Evolutionary conservation across 768 basidiomycete genomes (phyloP).

Genomic region (Suillus fuscotomentosus): DNA sequence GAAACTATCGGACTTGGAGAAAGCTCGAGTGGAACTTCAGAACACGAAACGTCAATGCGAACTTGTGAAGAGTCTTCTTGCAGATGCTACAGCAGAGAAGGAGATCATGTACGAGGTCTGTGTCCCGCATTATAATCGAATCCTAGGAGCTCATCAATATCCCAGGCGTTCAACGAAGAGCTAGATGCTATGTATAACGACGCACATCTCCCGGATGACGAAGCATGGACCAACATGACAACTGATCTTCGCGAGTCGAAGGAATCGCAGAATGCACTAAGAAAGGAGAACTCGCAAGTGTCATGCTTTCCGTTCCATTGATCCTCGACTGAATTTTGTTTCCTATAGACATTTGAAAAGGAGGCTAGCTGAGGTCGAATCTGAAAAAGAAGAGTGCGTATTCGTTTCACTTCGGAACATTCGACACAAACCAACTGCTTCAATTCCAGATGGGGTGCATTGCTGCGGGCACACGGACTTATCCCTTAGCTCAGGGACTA

Average conservation of each 20-base stretch:
- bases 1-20: slow-evolving; percentile 65
- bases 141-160: slow-evolving; percentile 4
- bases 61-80: slow-evolving; percentile 72
- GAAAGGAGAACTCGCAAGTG: slow-evolving; percentile 79
- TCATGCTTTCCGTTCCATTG: background rate
- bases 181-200: slow-evolving; percentile 90
- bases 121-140: slow-evolving; percentile 3
- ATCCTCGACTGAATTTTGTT: slow-evolving; percentile 5
- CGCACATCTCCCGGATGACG: slow-evolving; percentile 74
- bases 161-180: slow-evolving; percentile 91
- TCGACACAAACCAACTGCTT: slow-evolving; percentile 10
- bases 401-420: slow-evolving; percentile 1
- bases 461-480: slow-evolving; percentile 50
- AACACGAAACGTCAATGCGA: slow-evolving; percentile 73
- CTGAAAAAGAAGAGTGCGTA: slow-evolving; percentile 79
- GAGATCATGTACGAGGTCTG: slow-evolving; percentile 91
- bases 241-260: slow-evolving; percentile 74
- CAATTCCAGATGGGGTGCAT: slow-evolving; percentile 57
- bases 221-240: slow-evolving; percentile 80
- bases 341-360: slow-evolving; percentile 62
- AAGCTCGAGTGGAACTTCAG: slow-evolving; percentile 60
- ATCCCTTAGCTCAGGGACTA: slow-evolving; percentile 32
- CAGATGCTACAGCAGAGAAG: slow-evolving; percentile 81
- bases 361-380: slow-evolving; percentile 65
- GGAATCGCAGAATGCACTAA: slow-evolving; percentile 67